Base-by-base conservation (phyloP, 805 yeast species). In the Candida sanyiensis region DNA sequence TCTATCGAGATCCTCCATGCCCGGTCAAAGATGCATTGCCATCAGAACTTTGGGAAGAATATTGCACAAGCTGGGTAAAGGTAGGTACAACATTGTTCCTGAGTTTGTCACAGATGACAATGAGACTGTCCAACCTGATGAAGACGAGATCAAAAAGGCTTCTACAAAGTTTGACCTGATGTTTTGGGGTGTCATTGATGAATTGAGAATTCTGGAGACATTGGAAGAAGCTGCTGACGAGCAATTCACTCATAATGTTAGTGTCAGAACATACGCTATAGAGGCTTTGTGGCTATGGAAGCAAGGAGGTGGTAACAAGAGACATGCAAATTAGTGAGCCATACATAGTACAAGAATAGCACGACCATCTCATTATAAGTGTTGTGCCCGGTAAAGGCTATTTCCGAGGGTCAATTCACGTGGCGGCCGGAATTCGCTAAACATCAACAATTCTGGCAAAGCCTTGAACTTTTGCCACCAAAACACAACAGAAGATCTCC, bases 251-350 rank as follows among this genome's bases (percentile, higher is more conserved):
- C 65, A 61, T 13, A 85, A 83, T 57, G 43, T 89, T 22, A 81
- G 89, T 25, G 88, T 88, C 1, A 67, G 84, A 49, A 83, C 75
- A 48, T 85, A 87, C 57, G 95, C 96, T 1, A 69, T 83, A 22
- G 97, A 89, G 48, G 95, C 96, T 1, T 67, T 89, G 25, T 89
- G 96, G 95, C 62, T 89, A 38, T 86, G 95, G 93, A 80, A 72
- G 49, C 62, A 62, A 43, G 71, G 70, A 30, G 71, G 70, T 20
- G 70, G 70, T 21, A 67, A 62, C 19, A 55, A 38, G 16, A 50
- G 57, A 44, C 51, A 53, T 22, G 56, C 56, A 2, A 54, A 51
- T 30, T 29, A 15, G 19, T 12, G 11, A 23, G 11, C 9, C 26
- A 12, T 12, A 20, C n/a, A 12, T 23, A 26, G 16, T 11, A 6